Evolutionary conservation across 306 rosid species (phyloP), one percentile per base, ranked within the genome.

Genomic region (Mimosa pudica): DNA sequence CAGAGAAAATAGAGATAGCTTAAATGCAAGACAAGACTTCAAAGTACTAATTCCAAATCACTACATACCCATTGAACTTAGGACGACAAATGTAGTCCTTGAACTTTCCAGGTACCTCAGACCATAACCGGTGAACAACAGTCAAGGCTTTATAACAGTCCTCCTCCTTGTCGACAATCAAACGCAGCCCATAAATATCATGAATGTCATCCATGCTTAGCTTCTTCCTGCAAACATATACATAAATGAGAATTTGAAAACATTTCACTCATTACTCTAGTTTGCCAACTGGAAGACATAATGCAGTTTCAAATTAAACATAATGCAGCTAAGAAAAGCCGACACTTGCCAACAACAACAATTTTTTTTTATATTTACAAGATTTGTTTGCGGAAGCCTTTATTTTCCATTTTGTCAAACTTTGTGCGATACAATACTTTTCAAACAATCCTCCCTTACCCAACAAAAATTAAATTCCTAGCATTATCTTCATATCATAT

Each of bases 131-230:
- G 76, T 87, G 96, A 85, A 96, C 98, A 61, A 89, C 80, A 77
- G 73, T 81, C 79, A 96, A 79, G 81, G 98, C 96, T 85, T 91
- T 88, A 44, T 91, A 90, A 77, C 99, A 96, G 66, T 96, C 99
- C 82, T 90, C 96, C 85, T 91, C 98, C 72, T 89, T 88, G 48
- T 96, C 92, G 82, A 91, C 94, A 74, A 96, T 93, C 86, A 96
- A 87, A 63, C 99, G 97, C 67, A 96, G 83, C 64, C 99, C 99
- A 66, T 93, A 88, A 66, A 96, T 93, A 80, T 96, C 99, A 79
- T 93, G 99, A 82, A 96, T 93, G 84, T 91, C 96, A 85, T 90
- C 86, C 85, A 93, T 88, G 65, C 89, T 85, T 45, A 91, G 86
- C 80, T 93, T 93, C 86, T 96, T 96, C 86, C 99, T 96, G 81